Evolutionary conservation across 2,329 filamentous ascomycete genomes (phyloP), one percentile per base, ranked within the genome.

Genomic region (Nemania sp.): DNA sequence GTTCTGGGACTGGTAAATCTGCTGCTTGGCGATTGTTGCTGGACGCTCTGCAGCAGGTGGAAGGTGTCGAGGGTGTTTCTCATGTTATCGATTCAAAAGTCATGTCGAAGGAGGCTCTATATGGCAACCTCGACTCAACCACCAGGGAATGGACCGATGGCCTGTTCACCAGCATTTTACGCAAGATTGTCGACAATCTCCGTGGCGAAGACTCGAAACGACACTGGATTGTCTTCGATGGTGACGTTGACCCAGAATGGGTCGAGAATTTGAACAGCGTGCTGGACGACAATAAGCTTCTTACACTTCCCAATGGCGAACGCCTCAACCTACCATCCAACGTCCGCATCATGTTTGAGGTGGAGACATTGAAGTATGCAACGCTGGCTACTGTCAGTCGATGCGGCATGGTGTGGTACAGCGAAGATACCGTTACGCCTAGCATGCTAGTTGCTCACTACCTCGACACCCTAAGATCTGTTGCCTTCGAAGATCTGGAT

Each of bases 381-480:
- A 99, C 95, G 0, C 85, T 99, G 46, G 95, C 95, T 57, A 99
- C 95, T n/a, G 95, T 99, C 72, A 96, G 91, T 87, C 92, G 95
- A 79, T 99, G 95, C 75, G 95, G 95, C 83, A 99, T 99, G 95
- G 96, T 99, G 13, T 99, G 95, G 95, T 99, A 98, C 79, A 99
- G 92, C 73, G 94, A 97, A 71, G 96, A 99, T 72, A 98, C 93
- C 29, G 94, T 99, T 42, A 94, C 92, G 34, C 86, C 94, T 1
- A 85, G 85, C 67, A 97, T 99, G 90, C 90, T 98, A 87, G 89
- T 98, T 42, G 83, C 87, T 64, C 91, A 98, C 76, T 97, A 99
- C 71, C 85, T 99, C 54, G 87, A 95, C 62, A 87, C 89, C 48
- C 85, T 99, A 40, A 88, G 89, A 68, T 90, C 87, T 2, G 88